Evolutionary conservation across 495 filamentous ascomycete genomes (phyloP).

Genomic region (Apodospora peruviana): DNA sequence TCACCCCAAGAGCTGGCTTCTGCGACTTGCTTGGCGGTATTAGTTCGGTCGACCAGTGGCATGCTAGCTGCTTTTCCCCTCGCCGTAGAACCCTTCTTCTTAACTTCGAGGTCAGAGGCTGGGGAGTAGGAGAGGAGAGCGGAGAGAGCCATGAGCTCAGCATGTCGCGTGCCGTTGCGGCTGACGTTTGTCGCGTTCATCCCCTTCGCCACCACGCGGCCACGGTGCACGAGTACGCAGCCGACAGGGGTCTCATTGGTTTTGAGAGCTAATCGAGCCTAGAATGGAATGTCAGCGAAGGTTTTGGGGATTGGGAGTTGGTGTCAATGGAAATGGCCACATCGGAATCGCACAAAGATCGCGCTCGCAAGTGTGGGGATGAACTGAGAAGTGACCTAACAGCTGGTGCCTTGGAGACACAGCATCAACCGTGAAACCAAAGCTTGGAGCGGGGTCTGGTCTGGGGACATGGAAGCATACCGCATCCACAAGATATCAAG

Average conservation of each 20-base stretch:
- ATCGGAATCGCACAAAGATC: background rate
- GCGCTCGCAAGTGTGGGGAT: background rate
- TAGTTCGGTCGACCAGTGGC: conserved; percentile 18
- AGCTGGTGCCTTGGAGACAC: conserved; percentile 4
- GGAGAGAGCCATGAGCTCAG: conserved; percentile 85
- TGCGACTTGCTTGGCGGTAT: conserved; percentile 1
- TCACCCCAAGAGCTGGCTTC: conserved; percentile 31
- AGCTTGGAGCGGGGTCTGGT: conserved; percentile 4
- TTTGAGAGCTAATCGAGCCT: conserved; percentile 76
- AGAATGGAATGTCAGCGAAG: conserved; percentile 1
- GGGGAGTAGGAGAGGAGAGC: conserved; percentile 34
- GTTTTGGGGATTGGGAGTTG: background rate
- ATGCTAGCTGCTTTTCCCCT: background rate
- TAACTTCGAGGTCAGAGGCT: conserved; percentile 12
- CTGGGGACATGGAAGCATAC: background rate
- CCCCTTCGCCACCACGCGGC: conserved; percentile 70
- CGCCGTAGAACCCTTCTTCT: conserved; percentile 2
- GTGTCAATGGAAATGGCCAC: background rate
- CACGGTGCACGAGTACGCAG: conserved; percentile 79
- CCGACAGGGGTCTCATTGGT: conserved; percentile 92
- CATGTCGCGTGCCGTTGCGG: conserved; percentile 82
- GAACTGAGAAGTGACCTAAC: background rate
- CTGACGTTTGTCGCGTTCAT: conserved; percentile 96
- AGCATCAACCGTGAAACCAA: background rate
- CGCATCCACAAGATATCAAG: background rate